phyloP scores from a whole-genome alignment of 805 yeast genomes.

The Maudiozyma serrabonitensis region DNA sequence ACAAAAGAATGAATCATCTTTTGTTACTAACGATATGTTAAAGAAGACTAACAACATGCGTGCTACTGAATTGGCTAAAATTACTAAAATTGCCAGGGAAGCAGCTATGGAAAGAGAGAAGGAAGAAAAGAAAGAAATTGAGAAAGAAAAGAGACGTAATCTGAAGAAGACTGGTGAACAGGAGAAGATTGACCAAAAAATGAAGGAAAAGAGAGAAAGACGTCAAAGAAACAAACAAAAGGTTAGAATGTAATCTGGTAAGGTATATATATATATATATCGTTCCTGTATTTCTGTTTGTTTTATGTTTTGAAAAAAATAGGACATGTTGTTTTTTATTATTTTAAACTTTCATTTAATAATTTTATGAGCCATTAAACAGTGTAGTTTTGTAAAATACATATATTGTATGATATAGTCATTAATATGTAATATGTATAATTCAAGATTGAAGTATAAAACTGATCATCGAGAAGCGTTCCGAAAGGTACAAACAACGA shows the following conservation, averaged over 20 bases:
- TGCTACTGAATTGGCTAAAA: slow-evolving; percentile 59
- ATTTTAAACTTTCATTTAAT: too few species aligned
- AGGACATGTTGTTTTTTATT: too few species aligned
- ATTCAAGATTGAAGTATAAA: too few species aligned
- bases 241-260: slow-evolving; percentile 23
- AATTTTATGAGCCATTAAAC: too few species aligned
- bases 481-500: too few species aligned
- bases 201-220: slow-evolving; percentile 71
- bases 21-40: slow-evolving; percentile 64
- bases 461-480: too few species aligned
- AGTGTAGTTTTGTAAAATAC: too few species aligned
- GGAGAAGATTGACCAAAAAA: slow-evolving; percentile 67
- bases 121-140: slow-evolving; percentile 61
- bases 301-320: too few species aligned
- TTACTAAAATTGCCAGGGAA: slow-evolving; percentile 59
- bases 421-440: too few species aligned
- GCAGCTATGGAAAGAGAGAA: slow-evolving; percentile 57
- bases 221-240: slow-evolving; percentile 59
- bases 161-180: slow-evolving; percentile 60
- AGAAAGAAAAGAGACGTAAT: slow-evolving; percentile 52
- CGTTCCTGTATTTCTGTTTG: too few species aligned
- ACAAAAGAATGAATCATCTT: slow-evolving; percentile 34
- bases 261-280: neutral
- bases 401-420: too few species aligned
- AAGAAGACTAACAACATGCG: slow-evolving; percentile 73